Percentiles rank a stretch among this genome's conserved stretches.
Evolutionary conservation across 169 alveolate species (phyloP).

Genomic region (Eimeria sp.): DNA sequence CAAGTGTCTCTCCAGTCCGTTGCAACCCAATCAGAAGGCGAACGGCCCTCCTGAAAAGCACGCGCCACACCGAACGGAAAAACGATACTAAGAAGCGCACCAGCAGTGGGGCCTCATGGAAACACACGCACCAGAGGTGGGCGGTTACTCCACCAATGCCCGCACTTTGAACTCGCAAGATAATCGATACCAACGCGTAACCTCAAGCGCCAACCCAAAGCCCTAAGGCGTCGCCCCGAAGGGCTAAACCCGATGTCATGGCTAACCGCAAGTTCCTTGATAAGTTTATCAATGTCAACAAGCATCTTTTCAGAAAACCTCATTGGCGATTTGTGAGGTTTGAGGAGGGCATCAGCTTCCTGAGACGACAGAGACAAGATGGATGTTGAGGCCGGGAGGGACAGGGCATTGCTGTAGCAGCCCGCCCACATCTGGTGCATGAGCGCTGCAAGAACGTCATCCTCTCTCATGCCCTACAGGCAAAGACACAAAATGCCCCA

Average conservation of each 20-base stretch:
- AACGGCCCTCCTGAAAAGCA: conserved; percentile 21
- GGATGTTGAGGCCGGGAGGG: conserved; percentile 20
- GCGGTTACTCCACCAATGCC: not conserved
- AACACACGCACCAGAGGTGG: not conserved
- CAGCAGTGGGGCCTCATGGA: not conserved
- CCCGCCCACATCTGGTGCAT: conserved; percentile 42
- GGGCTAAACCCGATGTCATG: not conserved
- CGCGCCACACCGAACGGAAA: not conserved
- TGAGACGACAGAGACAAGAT: not conserved
- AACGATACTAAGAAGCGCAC: not conserved
- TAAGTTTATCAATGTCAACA: conserved; percentile 15
- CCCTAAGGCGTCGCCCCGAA: not conserved
- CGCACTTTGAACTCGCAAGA: not conserved
- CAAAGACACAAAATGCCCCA: not conserved
- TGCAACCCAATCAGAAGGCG: not conserved
- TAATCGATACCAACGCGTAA: not conserved
- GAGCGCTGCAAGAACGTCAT: not conserved
- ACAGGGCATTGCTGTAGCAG: conserved; percentile 32
- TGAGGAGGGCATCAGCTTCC: conserved; percentile 11
- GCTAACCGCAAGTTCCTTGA: conserved; percentile 41
- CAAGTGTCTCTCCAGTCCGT: conserved; percentile 64
- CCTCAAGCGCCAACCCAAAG: not conserved
- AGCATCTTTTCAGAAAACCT: not conserved
- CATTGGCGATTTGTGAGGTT: not conserved
- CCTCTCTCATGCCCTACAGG: conserved; percentile 44